Evolutionary conservation across 331 rosid genomes (phyloP).

Genomic region (Rosa hybrid): DNA sequence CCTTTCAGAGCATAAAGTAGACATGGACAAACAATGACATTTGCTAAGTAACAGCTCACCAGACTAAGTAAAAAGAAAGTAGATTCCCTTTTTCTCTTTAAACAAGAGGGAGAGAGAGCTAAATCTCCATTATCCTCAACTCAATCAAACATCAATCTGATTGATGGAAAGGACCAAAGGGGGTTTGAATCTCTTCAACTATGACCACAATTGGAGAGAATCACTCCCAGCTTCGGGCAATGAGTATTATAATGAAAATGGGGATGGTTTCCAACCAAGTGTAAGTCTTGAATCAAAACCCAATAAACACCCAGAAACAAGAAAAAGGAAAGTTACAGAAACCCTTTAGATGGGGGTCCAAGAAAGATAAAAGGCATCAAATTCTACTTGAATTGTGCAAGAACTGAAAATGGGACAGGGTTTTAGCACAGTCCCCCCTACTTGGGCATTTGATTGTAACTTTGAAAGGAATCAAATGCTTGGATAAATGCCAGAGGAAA

Average conservation of each 20-base stretch:
- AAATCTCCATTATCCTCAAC: constrained; percentile 36
- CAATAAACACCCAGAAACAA: constrained; percentile 24
- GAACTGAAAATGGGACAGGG: constrained; percentile 46
- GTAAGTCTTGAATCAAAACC: constrained; percentile 32
- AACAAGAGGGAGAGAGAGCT: constrained; percentile 28
- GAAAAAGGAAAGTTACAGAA: constrained; percentile 31
- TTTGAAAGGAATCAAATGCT: constrained; percentile 48
- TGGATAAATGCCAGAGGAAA: constrained; percentile 35
- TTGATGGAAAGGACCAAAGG: constrained; percentile 30
- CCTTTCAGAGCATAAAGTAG: constrained; percentile 95
- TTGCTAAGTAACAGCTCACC: constrained; percentile 73
- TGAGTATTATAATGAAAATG: constrained; percentile 12
- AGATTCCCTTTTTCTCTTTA: constrained; percentile 89
- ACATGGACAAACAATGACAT: constrained; percentile 58
- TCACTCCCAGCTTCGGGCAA: constrained; percentile 28
- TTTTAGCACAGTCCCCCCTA: constrained; percentile 33
- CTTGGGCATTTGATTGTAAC: constrained; percentile 26
- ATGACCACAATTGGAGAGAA: constrained; percentile 29
- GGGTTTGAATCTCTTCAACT: constrained; percentile 28
- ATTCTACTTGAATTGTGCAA: constrained; percentile 49
- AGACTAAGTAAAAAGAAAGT: constrained; percentile 56
- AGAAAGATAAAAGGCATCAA: constrained; percentile 46
- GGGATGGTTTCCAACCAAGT: constrained; percentile 10
- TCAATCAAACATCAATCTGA: constrained; percentile 39
- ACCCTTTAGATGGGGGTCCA: constrained; percentile 47